These are phyloP conservation scores for Cyberlindnera bimundalis DNA, from an alignment of 805 yeast species.

Conservation along the genomic window DNA sequence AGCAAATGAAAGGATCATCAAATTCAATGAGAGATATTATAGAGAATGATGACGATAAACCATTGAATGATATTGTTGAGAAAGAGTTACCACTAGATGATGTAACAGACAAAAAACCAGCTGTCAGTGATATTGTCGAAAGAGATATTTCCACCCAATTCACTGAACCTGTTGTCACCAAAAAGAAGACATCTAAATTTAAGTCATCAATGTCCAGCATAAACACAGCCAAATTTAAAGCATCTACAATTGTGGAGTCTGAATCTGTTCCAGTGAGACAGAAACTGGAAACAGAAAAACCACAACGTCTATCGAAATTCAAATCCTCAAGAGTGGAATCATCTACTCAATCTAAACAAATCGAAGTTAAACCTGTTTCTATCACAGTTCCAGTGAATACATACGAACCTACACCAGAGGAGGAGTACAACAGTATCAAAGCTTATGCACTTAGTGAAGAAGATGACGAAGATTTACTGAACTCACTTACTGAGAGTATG, in stretches of 20 bases:
- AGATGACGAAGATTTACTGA: constrained; percentile 23
- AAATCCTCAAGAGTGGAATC: constrained; percentile 1
- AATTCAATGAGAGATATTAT: not conserved
- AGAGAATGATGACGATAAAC: not conserved
- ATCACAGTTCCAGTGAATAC: constrained; percentile 8
- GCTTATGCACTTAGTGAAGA: constrained; percentile 21
- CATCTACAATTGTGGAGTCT: constrained; percentile 1
- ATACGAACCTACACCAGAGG: constrained; percentile 7
- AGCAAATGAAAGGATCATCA: constrained; percentile 3
- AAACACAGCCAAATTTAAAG: not conserved
- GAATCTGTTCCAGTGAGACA: not conserved
- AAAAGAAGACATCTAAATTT: constrained; percentile 30
- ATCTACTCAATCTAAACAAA: not conserved
- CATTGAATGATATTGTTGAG: constrained; percentile 9
- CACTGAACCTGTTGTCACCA: too few relatives aligned
- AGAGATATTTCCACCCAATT: too few relatives aligned
- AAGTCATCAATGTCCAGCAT: constrained; percentile 11
- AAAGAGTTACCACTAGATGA: constrained; percentile 6
- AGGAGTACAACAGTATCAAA: constrained; percentile 15
- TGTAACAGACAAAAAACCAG: not conserved
- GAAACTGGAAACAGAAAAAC: not conserved
- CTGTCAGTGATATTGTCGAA: constrained; percentile 3
- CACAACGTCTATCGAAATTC: constrained; percentile 11
- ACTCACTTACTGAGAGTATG: constrained; percentile 20
- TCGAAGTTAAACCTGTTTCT: constrained; percentile 1